These are phyloP conservation scores for Pleurotus salmoneostramineus DNA, from an alignment of 768 basidiomycete genomes.

Conservation along the genomic window DNA sequence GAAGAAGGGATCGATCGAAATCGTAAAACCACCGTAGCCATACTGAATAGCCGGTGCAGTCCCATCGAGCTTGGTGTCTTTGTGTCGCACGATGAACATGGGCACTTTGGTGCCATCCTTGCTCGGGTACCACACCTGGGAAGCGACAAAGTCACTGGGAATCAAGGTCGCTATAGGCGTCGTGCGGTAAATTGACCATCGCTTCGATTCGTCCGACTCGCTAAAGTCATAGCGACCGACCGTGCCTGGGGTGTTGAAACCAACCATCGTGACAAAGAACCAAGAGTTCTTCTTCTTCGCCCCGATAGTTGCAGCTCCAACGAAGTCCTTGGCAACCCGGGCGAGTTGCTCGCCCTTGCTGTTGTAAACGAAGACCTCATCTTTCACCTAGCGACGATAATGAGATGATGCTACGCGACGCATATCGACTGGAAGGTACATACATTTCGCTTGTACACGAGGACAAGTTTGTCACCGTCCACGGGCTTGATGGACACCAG, in stretches of 20 bases:
- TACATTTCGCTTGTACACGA: conserved; percentile 73
- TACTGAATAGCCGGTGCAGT: conserved; percentile 77
- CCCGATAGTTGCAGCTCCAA: conserved; percentile 57
- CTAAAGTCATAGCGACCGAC: conserved; percentile 62
- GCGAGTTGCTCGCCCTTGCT: conserved; percentile 46
- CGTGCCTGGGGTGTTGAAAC: conserved; percentile 72
- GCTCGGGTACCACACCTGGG: conserved; percentile 70
- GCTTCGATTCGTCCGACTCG: conserved; percentile 36
- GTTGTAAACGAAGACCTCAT: conserved; percentile 73
- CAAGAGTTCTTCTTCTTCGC: conserved; percentile 50
- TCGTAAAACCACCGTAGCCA: conserved; percentile 81
- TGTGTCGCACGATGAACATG: conserved; percentile 83
- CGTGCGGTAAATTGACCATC: conserved; percentile 55
- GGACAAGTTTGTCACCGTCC: conserved; percentile 50
- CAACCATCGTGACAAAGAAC: conserved; percentile 60
- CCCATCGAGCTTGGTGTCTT: conserved; percentile 65
- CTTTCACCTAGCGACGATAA: conserved; percentile 52
- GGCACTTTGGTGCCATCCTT: conserved; percentile 80
- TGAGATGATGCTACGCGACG: background rate
- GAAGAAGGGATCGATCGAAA: conserved; percentile 71
- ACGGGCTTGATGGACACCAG: conserved; percentile 47
- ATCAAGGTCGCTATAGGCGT: conserved; percentile 58
- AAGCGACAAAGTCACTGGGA: conserved; percentile 63
- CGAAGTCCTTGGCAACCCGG: conserved; percentile 61
- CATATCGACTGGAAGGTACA: conserved; percentile 16